phyloP scores from a whole-genome alignment of 1,284 basidiomycete genomes.

The Cryptococcus jaspeensis region DNA sequence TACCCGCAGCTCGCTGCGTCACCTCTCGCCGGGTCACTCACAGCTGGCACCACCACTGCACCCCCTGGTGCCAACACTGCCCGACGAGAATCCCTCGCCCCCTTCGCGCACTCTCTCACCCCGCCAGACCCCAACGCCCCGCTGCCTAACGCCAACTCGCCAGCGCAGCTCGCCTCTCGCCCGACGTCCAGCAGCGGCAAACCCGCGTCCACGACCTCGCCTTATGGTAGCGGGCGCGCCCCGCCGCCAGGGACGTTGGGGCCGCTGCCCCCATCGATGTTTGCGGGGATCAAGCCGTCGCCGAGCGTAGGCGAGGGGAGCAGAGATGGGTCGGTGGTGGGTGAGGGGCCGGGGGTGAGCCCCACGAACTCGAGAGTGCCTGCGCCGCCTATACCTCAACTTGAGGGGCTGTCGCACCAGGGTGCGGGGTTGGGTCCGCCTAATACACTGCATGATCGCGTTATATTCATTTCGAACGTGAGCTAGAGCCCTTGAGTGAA shows the following conservation, averaged over 20 bases:
- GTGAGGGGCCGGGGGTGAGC: neutral
- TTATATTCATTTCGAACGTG: slow-evolving; percentile 67
- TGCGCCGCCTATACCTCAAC: slow-evolving; percentile 16
- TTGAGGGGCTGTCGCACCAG: slow-evolving; percentile 39
- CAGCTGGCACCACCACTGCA: slow-evolving; percentile 16
- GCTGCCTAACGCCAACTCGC: slow-evolving; percentile 2
- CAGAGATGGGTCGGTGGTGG: neutral
- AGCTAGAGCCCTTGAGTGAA: slow-evolving; percentile 28
- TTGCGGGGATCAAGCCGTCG: slow-evolving; percentile 21
- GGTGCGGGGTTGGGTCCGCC: slow-evolving; percentile 40
- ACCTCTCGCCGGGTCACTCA: slow-evolving; percentile 43
- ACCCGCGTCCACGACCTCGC: neutral
- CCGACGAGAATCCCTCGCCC: slow-evolving; percentile 5
- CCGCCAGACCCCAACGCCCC: slow-evolving; percentile 11
- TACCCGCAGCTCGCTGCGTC: slow-evolving; percentile 37
- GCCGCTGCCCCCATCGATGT: slow-evolving; percentile 24
- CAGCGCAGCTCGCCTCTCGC: neutral
- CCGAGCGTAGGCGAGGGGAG: slow-evolving; percentile 1
- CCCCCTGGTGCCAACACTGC: neutral
- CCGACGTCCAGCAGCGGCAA: slow-evolving; percentile 4
- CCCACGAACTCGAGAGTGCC: slow-evolving; percentile 3
- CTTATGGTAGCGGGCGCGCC: slow-evolving; percentile 8
- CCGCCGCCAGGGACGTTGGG: slow-evolving; percentile 30
- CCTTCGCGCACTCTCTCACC: slow-evolving; percentile 11
- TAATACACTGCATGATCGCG: slow-evolving; percentile 51